Conservation (phyloP, 2,329 filamentous ascomycete genomes). For the Aspergillus pseudonomiae region DNA sequence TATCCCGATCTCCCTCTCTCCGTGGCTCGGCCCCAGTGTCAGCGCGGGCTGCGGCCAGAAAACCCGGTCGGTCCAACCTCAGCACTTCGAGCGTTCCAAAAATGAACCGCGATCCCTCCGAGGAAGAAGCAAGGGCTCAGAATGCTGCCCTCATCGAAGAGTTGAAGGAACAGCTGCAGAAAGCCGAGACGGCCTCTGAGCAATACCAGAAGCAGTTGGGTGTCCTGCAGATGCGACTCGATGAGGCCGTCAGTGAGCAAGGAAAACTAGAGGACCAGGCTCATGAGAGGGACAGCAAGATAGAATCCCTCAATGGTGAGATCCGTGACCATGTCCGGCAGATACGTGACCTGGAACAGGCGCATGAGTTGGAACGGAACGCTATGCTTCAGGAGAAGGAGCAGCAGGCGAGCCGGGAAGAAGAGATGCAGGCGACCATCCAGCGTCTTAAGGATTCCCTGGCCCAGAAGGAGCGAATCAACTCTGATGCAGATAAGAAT, state of each 20-base stretch:
- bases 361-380: slow-evolving; percentile 87
- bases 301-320: slow-evolving; percentile 79
- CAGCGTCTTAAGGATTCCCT: slow-evolving; percentile 89
- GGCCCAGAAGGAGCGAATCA: slow-evolving; percentile 68
- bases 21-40: slow-evolving; percentile 63
- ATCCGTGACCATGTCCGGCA: slow-evolving; percentile 82
- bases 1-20: slow-evolving; percentile 66
- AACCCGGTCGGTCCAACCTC: slow-evolving; percentile 52
- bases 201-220: slow-evolving; percentile 82
- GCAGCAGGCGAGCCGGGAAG: slow-evolving; percentile 78
- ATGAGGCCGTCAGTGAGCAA: slow-evolving; percentile 83
- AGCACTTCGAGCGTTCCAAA: slow-evolving; percentile 50
- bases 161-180: slow-evolving; percentile 77
- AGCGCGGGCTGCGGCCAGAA: slow-evolving; percentile 70
- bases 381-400: slow-evolving; percentile 91
- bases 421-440: slow-evolving; percentile 88
- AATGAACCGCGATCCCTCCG: slow-evolving; percentile 53
- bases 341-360: slow-evolving; percentile 86
- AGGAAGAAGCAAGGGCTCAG: slow-evolving; percentile 77
- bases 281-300: slow-evolving; percentile 82
- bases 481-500: slow-evolving; percentile 54
- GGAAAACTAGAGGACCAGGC: slow-evolving; percentile 82
- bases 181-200: slow-evolving; percentile 76
- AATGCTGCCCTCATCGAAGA: slow-evolving; percentile 79
- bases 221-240: slow-evolving; percentile 80